phyloP scores from a whole-genome alignment of 306 rosid genomes.

The Cicer yamashitae region DNA sequence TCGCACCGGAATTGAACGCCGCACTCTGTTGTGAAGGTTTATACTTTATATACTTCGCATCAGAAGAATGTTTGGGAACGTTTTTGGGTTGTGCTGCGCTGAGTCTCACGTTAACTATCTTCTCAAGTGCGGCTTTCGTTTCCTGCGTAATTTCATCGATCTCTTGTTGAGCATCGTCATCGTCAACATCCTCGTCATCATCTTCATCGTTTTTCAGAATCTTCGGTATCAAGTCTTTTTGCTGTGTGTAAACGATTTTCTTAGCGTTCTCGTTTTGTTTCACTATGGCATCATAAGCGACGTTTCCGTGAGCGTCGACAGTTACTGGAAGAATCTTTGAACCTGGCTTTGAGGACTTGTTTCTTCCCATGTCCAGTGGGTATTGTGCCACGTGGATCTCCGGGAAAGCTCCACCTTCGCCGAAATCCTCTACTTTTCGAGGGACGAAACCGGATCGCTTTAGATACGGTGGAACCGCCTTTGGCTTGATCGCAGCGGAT shows the following conservation, averaged over 20 bases:
- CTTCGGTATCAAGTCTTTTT: slow-evolving; percentile 75
- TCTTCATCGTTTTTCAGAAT: slow-evolving; percentile 63
- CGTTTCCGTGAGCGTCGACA: slow-evolving; percentile 80
- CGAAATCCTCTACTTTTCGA: slow-evolving; percentile 80
- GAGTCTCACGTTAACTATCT: slow-evolving; percentile 80
- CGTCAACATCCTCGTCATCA: slow-evolving; percentile 50
- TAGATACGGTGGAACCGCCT: slow-evolving; percentile 71
- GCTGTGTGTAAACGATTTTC: slow-evolving; percentile 83
- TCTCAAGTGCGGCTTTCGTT: slow-evolving; percentile 84
- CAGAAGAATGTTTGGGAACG: slow-evolving; percentile 74
- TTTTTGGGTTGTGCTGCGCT: slow-evolving; percentile 89
- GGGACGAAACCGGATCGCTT: slow-evolving; percentile 87
- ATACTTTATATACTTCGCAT: slow-evolving; percentile 81
- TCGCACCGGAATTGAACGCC: slow-evolving; percentile 88
- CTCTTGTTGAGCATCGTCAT: slow-evolving; percentile 57
- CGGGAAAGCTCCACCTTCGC: slow-evolving; percentile 92
- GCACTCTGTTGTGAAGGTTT: slow-evolving; percentile 83
- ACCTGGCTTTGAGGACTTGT: slow-evolving; percentile 61
- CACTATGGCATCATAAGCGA: slow-evolving; percentile 88
- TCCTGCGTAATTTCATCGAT: slow-evolving; percentile 79
- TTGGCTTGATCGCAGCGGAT: slow-evolving; percentile 52
- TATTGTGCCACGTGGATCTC: slow-evolving; percentile 92
- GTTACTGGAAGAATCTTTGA: slow-evolving; percentile 80
- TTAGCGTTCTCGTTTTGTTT: slow-evolving; percentile 81
- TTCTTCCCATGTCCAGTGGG: slow-evolving; percentile 87